These are phyloP conservation scores for Fusarium sp. DNA, from an alignment of 2,329 filamentous ascomycete genomes.

Conservation along the genomic window DNA sequence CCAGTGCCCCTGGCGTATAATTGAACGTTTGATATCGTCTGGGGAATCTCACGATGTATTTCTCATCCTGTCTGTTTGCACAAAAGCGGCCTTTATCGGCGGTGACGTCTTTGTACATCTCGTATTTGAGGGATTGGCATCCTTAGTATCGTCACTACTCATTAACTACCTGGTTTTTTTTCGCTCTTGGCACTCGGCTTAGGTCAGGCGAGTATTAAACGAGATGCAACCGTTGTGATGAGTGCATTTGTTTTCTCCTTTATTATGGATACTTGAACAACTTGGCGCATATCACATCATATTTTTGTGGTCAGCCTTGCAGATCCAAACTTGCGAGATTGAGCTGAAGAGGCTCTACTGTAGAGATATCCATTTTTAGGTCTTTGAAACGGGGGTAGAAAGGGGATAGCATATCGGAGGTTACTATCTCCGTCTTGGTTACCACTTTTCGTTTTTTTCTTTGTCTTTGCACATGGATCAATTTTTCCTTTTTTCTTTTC, in stretches of 20 bases:
- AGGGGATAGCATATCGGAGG: slow-evolving; percentile 16
- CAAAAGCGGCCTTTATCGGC: slow-evolving; percentile 5
- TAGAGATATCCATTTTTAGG: background rate
- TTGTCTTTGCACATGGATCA: background rate
- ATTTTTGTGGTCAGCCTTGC: background rate
- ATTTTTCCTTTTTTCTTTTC: background rate
- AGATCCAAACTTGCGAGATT: slow-evolving; percentile 1
- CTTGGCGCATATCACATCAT: slow-evolving; percentile 9
- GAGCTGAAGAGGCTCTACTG: background rate
- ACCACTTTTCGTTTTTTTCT: background rate
- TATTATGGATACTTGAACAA: background rate
- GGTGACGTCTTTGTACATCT: slow-evolving; percentile 2
- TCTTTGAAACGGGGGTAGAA: background rate
- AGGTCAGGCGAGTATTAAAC: slow-evolving; percentile 11
- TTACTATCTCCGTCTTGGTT: background rate
- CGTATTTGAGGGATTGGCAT: slow-evolving; percentile 19
- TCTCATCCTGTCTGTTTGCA: background rate
- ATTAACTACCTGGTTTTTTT: background rate
- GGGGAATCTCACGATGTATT: slow-evolving; percentile 12
- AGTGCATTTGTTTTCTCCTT: background rate
- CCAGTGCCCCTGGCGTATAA: slow-evolving; percentile 22
- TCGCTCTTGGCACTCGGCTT: slow-evolving; percentile 15
- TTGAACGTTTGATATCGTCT: slow-evolving; percentile 29
- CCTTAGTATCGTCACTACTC: background rate
- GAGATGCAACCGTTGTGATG: background rate